These are phyloP conservation scores for Umbilicaria muhlenbergii DNA, from an alignment of 495 filamentous ascomycete genomes.

Conservation along the genomic window DNA sequence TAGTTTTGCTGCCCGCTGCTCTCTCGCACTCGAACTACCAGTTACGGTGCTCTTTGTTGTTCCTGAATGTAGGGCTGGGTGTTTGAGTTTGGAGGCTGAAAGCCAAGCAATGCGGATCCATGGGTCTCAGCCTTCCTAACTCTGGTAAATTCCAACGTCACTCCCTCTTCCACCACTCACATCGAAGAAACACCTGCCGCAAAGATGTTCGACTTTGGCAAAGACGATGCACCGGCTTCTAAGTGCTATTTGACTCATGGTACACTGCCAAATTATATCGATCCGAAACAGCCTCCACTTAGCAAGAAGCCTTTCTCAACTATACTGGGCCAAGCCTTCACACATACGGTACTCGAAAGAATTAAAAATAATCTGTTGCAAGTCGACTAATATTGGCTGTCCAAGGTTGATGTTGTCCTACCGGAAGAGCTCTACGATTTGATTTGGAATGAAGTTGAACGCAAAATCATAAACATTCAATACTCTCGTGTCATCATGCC, in stretches of 20 bases:
- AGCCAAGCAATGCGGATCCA: too few relatives aligned
- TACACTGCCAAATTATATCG: conserved; percentile 43
- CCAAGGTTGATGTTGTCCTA: conserved; percentile 57
- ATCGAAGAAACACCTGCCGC: not conserved
- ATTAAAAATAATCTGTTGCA: not conserved
- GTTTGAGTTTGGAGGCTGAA: too few relatives aligned
- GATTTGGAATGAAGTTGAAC: conserved; percentile 37
- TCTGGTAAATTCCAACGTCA: not conserved
- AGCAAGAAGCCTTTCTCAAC: conserved; percentile 62
- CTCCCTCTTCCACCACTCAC: not conserved
- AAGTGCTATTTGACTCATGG: conserved; percentile 65
- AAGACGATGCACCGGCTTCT: conserved; percentile 38
- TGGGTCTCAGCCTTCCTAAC: too few relatives aligned
- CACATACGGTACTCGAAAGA: conserved; percentile 46
- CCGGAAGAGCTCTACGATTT: conserved; percentile 48
- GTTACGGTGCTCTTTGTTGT: not conserved
- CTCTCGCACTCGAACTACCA: not conserved
- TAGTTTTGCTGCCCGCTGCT: not conserved
- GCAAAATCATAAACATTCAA: conserved; percentile 23
- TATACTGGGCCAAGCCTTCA: conserved; percentile 50
- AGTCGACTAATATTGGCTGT: not conserved
- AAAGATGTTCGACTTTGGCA: conserved; percentile 43
- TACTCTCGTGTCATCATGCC: conserved; percentile 66
- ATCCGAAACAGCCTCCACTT: conserved; percentile 51
- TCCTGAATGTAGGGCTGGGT: conserved; percentile 4